phyloP scores from a whole-genome alignment of 352 stramenopile genomes.

The Phytopythium kandeliae region DNA sequence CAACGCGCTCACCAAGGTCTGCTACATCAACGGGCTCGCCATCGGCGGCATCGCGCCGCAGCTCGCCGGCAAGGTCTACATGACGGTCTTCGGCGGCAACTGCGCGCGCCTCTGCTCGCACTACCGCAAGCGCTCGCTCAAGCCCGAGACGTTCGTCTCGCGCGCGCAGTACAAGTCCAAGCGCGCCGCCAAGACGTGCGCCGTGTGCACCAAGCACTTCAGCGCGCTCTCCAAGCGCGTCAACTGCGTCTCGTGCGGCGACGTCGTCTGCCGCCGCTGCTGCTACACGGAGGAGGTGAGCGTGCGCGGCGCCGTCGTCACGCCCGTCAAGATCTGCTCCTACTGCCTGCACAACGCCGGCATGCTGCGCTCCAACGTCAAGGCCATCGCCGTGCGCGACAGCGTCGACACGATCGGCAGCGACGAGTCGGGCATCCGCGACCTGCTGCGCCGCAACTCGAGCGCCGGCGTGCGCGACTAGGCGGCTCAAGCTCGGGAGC shows the following conservation, averaged over 20 bases:
- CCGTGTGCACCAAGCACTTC: slow-evolving; percentile 19
- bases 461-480: slow-evolving; percentile 2
- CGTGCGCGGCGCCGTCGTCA: slow-evolving; percentile 28
- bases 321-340: slow-evolving; percentile 25
- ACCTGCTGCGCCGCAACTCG: slow-evolving; percentile 15
- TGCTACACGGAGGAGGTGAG: slow-evolving; percentile 25
- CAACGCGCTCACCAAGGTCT: slow-evolving; percentile 36
- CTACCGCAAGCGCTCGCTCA: slow-evolving; percentile 25
- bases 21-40: slow-evolving; percentile 35
- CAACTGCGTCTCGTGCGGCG: slow-evolving; percentile 22
- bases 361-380: slow-evolving; percentile 14
- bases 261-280: slow-evolving; percentile 20
- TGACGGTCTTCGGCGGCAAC: slow-evolving; percentile 37
- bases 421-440: slow-evolving; percentile 14
- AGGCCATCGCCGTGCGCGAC: slow-evolving; percentile 10
- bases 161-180: slow-evolving; percentile 24
- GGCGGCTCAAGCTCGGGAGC: neutral
- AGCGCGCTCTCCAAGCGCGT: slow-evolving; percentile 20
- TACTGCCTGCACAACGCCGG: slow-evolving; percentile 12
- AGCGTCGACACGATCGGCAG: slow-evolving; percentile 16
- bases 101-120: slow-evolving; percentile 32
- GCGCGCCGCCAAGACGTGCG: slow-evolving; percentile 14
- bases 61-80: slow-evolving; percentile 24
- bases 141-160: slow-evolving; percentile 27
- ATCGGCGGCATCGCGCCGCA: slow-evolving; percentile 17